These are phyloP conservation scores for Boletus nobilissimus DNA, from an alignment of 1,284 basidiomycete species.

Conservation along the genomic window DNA sequence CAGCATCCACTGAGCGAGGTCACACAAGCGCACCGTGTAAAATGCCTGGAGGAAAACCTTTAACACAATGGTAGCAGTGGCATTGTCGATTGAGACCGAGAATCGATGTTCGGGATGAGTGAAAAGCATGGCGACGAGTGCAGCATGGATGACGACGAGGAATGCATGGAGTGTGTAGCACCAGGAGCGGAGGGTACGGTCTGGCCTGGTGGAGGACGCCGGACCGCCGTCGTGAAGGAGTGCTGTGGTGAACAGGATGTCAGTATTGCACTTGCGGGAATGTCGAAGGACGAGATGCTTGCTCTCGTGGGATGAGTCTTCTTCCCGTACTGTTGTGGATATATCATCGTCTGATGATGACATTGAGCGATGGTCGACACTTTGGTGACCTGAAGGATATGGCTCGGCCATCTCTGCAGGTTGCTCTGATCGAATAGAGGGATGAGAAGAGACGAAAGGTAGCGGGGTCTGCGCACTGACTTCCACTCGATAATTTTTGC, in stretches of 20 bases:
- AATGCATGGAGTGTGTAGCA: slow-evolving; percentile 19
- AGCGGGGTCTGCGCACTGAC: too few relatives aligned
- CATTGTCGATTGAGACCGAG: slow-evolving; percentile 8
- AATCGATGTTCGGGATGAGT: slow-evolving; percentile 18
- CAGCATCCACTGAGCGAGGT: neutral
- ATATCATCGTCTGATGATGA: neutral
- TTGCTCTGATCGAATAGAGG: neutral
- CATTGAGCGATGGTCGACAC: neutral
- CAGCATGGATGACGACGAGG: slow-evolving; percentile 15
- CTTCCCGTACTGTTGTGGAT: neutral
- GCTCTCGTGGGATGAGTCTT: neutral
- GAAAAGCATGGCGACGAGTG: slow-evolving; percentile 14
- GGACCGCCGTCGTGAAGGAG: neutral
- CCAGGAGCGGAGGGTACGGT: slow-evolving; percentile 7
- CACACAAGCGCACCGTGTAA: slow-evolving; percentile 6
- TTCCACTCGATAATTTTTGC: too few relatives aligned
- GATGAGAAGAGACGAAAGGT: neutral
- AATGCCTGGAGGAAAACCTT: slow-evolving; percentile 17
- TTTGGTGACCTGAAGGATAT: neutral
- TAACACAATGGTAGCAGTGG: neutral
- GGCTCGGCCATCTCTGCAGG: neutral
- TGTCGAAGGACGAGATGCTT: neutral
- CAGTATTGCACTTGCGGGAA: too few relatives aligned
- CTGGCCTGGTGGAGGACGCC: too few relatives aligned
- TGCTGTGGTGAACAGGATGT: neutral